Evolutionary conservation across 176 grass and related monocot species (phyloP), one percentile per base, ranked within the genome.

Genomic region (Ampelocalamus luodianensis): DNA sequence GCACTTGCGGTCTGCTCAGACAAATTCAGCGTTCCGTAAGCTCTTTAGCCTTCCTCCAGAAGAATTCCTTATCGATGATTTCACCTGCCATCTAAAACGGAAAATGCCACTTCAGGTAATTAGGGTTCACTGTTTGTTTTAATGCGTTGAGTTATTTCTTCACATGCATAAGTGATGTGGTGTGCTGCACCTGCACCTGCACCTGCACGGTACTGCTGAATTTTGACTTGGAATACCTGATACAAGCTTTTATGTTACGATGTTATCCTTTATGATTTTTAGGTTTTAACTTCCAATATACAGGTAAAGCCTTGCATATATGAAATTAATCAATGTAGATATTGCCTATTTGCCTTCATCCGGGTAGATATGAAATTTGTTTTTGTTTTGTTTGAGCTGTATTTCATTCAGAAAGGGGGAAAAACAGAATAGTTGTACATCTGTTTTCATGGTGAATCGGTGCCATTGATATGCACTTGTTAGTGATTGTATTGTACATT

Each of bases 31-130:
- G 62, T 98, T 95, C 58, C 83, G 92, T 82, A 98, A 98, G 74
- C 88, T 98, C 53, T 98, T 98, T 58, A 80, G 69, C 67, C 93
- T 98, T 87, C 93, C 93, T 60, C 83, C 83, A 18, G 93, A 98
- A 95, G 96, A 98, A 87, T 98, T 98, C 79, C 88, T 95, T 71
- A 98, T 98, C 67, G 89, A 98, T 27, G 96, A 98, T 92, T 98
- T 98, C 84, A 98, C 89, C 14, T 98, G 96, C 67, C 91, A 98
- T 76, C 72, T 98, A 77, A 98, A 98, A 79, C 88, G 91, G 85
- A 98, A 93, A 93, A 86, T 95, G 93, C 93, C 81, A 75, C 87
- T 88, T 67, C 93, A 98, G 96, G 93, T 95, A 86, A 86, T 56
- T 45, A 77, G 56, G 3, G 4, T 23, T 71, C 7, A 45, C 60